Evolutionary conservation across 768 basidiomycete species (phyloP).

Genomic region (Tylopilus felleus): DNA sequence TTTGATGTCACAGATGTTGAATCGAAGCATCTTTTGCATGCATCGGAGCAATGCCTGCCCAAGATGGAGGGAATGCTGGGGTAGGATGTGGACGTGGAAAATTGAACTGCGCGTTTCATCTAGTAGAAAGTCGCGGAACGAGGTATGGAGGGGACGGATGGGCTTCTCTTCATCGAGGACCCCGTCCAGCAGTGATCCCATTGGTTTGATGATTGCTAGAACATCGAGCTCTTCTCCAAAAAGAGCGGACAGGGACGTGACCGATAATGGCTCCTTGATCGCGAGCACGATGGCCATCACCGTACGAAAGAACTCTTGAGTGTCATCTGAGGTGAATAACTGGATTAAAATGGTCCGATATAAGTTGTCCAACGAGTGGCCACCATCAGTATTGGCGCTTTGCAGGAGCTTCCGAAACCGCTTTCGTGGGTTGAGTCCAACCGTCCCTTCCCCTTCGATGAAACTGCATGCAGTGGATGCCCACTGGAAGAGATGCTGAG

Average conservation of each 20-base stretch:
- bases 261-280: too few relatives aligned
- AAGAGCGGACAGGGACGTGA: too few relatives aligned
- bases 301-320: too few relatives aligned
- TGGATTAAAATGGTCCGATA: neutral
- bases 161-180: neutral
- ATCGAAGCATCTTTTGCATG: too few relatives aligned
- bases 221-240: neutral
- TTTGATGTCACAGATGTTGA: too few relatives aligned
- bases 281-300: too few relatives aligned
- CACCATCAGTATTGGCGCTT: too few relatives aligned
- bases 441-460: too few relatives aligned
- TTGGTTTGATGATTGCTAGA: neutral
- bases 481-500: conserved; percentile 26
- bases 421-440: too few relatives aligned
- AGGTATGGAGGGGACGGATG: neutral
- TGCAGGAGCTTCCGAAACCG: too few relatives aligned
- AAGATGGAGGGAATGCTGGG: neutral
- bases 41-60: too few relatives aligned
- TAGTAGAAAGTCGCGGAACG: neutral
- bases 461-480: neutral
- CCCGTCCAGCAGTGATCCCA: neutral
- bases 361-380: neutral
- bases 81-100: neutral
- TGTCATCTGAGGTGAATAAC: neutral
- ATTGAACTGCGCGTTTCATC: neutral